Evolutionary conservation across 495 filamentous ascomycete species (phyloP).

Genomic region (Hyaloscypha finlandica): DNA sequence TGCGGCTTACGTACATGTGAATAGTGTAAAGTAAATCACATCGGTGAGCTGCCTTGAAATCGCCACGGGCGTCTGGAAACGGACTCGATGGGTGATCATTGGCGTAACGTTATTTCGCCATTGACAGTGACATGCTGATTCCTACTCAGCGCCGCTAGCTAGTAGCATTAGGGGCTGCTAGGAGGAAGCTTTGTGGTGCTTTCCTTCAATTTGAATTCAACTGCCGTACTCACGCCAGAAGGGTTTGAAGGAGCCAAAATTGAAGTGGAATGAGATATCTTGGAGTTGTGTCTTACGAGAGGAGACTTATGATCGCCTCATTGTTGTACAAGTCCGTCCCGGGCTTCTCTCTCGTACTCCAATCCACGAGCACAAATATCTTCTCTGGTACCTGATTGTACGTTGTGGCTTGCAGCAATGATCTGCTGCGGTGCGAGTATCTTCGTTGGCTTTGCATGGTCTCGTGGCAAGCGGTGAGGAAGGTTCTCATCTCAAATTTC

Average conservation of each 20-base stretch:
- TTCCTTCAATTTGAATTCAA: neutral
- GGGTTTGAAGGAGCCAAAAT: neutral
- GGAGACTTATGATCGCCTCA: neutral
- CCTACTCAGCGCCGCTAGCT: too few species aligned
- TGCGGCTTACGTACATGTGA: too few species aligned
- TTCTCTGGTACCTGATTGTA: neutral
- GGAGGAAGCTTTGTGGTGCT: neutral
- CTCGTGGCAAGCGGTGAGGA: neutral
- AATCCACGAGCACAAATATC: neutral
- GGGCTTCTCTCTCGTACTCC: neutral
- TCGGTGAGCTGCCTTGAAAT: too few species aligned
- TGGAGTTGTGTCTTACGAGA: too few species aligned
- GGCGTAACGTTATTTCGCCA: too few species aligned
- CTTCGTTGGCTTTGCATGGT: neutral
- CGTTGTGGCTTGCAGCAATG: neutral
- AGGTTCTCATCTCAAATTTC: neutral
- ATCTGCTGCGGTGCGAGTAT: neutral
- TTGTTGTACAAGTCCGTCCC: neutral
- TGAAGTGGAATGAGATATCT: neutral
- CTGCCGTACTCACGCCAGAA: neutral
- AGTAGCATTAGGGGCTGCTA: too few species aligned
- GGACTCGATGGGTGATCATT: too few species aligned
- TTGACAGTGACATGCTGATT: too few species aligned
- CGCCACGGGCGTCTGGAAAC: too few species aligned
- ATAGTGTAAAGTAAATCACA: too few species aligned